These are phyloP conservation scores for Golubevia pallescens DNA, from an alignment of 1,284 basidiomycete species.

Conservation along the genomic window DNA sequence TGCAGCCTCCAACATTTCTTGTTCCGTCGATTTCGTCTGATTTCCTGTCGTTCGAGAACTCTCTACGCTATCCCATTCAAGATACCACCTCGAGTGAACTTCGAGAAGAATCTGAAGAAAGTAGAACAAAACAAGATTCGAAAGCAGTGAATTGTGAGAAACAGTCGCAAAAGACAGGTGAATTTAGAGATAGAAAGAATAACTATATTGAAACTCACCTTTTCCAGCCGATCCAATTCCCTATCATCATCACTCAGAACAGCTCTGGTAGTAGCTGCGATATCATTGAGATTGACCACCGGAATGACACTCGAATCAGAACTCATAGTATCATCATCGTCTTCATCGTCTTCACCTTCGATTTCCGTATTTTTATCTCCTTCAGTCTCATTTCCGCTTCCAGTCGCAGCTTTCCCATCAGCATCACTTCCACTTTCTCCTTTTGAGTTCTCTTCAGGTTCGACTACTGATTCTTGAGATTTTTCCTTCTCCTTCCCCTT, in stretches of 20 bases:
- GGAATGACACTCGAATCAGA: background rate
- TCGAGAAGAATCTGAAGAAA: slow-evolving; percentile 27
- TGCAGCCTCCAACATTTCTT: background rate
- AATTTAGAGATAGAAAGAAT: background rate
- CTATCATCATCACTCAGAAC: slow-evolving; percentile 48
- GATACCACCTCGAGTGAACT: slow-evolving; percentile 50
- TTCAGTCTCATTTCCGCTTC: slow-evolving; percentile 2
- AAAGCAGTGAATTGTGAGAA: background rate
- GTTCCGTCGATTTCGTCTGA: background rate
- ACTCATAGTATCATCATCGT: background rate
- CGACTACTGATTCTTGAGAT: background rate
- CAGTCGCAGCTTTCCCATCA: slow-evolving; percentile 1
- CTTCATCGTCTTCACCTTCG: background rate
- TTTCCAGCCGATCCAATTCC: slow-evolving; percentile 40
- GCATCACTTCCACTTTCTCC: background rate
- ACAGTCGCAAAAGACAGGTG: background rate
- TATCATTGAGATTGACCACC: slow-evolving; percentile 9
- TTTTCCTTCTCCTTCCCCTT: slow-evolving; percentile 8
- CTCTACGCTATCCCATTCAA: slow-evolving; percentile 23
- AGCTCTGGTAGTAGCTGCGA: slow-evolving; percentile 17
- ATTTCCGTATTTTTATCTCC: background rate
- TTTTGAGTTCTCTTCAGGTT: background rate
- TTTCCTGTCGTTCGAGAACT: background rate
- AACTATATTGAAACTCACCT: slow-evolving; percentile 11
- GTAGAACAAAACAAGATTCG: background rate